Evolutionary conservation across 2,329 filamentous ascomycete species (phyloP).

Genomic region (Alternaria brassicae): DNA sequence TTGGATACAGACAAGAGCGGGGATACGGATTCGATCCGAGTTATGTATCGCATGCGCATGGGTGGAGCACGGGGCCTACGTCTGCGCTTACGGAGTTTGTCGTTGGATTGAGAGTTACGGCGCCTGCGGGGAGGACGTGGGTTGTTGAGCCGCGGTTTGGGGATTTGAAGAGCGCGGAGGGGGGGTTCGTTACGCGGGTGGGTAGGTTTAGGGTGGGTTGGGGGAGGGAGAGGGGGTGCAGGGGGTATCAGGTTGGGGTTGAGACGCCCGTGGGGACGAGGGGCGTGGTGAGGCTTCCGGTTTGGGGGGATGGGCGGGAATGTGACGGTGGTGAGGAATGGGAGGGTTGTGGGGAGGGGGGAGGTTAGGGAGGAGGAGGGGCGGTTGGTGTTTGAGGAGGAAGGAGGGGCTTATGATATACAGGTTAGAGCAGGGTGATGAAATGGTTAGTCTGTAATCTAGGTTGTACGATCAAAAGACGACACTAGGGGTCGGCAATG

Average conservation of each 20-base stretch:
- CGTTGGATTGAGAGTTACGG: constrained; percentile 8
- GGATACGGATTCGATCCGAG: constrained; percentile 45
- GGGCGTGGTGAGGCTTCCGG: background rate
- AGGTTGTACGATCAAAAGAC: too few species aligned
- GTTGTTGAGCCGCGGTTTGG: constrained; percentile 32
- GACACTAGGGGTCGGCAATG: too few species aligned
- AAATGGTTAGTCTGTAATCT: too few species aligned
- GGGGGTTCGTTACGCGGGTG: constrained; percentile 26
- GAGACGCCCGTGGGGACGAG: constrained; percentile 4
- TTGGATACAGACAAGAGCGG: constrained; percentile 44
- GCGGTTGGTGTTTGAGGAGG: background rate
- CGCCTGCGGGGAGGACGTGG: constrained; percentile 33
- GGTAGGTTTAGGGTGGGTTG: constrained; percentile 20
- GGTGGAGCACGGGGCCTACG: constrained; percentile 44
- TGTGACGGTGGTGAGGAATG: background rate
- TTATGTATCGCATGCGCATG: constrained; percentile 47
- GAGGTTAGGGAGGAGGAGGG: background rate
- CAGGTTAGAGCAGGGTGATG: too few species aligned
- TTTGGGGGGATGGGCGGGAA: background rate
- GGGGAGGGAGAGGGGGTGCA: background rate
- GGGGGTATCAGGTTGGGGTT: background rate
- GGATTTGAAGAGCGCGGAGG: constrained; percentile 22
- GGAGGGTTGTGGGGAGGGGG: background rate
- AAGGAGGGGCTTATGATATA: background rate
- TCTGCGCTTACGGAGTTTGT: constrained; percentile 17